Percentiles rank a stretch among this genome's conserved stretches.
Evolutionary conservation across 306 rosid species (phyloP).

Genomic region (Vicia faba): DNA sequence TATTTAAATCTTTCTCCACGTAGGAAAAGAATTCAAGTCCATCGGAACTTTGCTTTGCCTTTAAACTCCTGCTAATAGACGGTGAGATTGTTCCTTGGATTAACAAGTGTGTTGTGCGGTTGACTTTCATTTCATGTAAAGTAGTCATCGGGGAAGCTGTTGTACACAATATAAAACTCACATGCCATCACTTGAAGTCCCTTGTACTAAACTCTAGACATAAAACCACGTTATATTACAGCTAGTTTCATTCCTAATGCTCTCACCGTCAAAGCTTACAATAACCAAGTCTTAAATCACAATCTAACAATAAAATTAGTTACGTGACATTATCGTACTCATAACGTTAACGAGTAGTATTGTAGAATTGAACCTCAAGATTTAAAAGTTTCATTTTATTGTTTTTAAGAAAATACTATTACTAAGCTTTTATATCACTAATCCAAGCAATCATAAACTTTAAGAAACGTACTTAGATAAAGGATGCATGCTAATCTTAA

Average conservation of each 20-base stretch:
- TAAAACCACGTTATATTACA: conserved; percentile 18
- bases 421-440: conserved; percentile 3
- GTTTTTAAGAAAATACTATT: not conserved
- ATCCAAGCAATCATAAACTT: conserved; percentile 35
- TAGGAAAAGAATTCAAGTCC: too few species aligned
- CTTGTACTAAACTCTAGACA: conserved; percentile 2
- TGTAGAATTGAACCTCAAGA: not conserved
- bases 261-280: not conserved
- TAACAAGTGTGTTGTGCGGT: not conserved
- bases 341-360: conserved; percentile 13
- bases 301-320: conserved; percentile 1
- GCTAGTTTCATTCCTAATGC: conserved; percentile 24
- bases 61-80: too few species aligned
- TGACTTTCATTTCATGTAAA: not conserved
- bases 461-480: conserved; percentile 5
- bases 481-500: conserved; percentile 38
- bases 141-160: not conserved
- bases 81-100: too few species aligned
- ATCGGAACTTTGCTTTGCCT: too few species aligned
- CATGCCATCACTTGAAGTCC: conserved; percentile 21
- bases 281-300: conserved; percentile 11
- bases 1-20: too few species aligned
- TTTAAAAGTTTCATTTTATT: not conserved
- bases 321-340: conserved; percentile 17
- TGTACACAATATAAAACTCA: not conserved